phyloP scores from a whole-genome alignment of 108 stramenopile genomes.

The Hondaea fermentalgiana region DNA sequence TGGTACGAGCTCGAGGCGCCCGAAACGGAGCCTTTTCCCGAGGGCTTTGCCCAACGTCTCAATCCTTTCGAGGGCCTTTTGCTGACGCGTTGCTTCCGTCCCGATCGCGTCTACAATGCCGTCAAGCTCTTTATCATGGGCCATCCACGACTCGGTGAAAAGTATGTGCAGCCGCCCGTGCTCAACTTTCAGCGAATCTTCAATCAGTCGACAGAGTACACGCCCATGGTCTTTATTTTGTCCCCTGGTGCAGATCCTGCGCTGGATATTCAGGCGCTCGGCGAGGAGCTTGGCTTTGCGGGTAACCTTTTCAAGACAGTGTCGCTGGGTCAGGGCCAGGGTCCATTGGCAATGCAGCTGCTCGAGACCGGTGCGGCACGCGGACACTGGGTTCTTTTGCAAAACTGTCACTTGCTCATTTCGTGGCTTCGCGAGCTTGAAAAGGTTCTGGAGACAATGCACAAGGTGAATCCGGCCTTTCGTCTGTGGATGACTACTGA shows the following conservation, averaged over 20 bases:
- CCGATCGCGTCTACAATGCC: slow-evolving; percentile 62
- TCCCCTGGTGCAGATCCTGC: slow-evolving; percentile 61
- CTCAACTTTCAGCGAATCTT: slow-evolving; percentile 54
- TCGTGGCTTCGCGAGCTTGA: slow-evolving; percentile 58
- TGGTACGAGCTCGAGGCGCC: slow-evolving; percentile 64
- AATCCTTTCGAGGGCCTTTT: slow-evolving; percentile 44
- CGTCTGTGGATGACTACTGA: slow-evolving; percentile 66
- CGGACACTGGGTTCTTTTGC: slow-evolving; percentile 64
- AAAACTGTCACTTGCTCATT: slow-evolving; percentile 61
- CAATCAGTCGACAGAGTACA: slow-evolving; percentile 32
- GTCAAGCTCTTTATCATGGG: slow-evolving; percentile 51
- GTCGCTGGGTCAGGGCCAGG: slow-evolving; percentile 61
- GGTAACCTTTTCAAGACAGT: slow-evolving; percentile 46
- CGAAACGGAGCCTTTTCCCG: slow-evolving; percentile 43
- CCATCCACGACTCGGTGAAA: slow-evolving; percentile 40
- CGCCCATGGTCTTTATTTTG: slow-evolving; percentile 64
- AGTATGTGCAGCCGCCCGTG: slow-evolving; percentile 63
- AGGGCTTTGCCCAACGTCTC: slow-evolving; percentile 21
- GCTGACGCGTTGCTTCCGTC: slow-evolving; percentile 51
- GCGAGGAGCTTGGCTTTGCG: slow-evolving; percentile 54
- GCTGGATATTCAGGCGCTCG: slow-evolving; percentile 51
- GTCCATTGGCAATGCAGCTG: slow-evolving; percentile 52
- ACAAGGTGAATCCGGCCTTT: slow-evolving; percentile 45
- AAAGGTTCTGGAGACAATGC: slow-evolving; percentile 47
- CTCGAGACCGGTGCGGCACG: slow-evolving; percentile 50